A percentile compares a stretch with the other conserved stretches of the same genome.
Evolutionary conservation across 345 rosid genomes (phyloP).

Genomic region (Populus simonii): DNA sequence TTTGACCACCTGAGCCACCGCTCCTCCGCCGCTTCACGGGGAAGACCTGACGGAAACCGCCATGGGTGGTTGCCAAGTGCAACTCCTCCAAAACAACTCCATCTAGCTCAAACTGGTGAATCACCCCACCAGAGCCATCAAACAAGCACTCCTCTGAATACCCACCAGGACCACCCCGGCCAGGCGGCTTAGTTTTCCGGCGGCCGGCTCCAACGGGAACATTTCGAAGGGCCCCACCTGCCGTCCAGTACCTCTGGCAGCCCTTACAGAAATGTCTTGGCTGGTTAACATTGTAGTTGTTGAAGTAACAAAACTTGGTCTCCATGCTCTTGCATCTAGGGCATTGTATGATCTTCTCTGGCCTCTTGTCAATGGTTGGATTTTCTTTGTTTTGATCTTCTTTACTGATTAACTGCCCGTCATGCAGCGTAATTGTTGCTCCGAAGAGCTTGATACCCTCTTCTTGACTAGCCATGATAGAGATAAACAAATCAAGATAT

Average conservation of each 20-base stretch:
- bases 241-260: conserved; percentile 98
- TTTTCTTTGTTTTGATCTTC: conserved; percentile 33
- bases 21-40: conserved; percentile 63
- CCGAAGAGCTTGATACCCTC: conserved; percentile 90
- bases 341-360: conserved; percentile 85
- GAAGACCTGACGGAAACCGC: conserved; percentile 53
- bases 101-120: conserved; percentile 50
- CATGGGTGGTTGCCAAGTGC: conserved; percentile 41
- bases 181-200: conserved; percentile 71
- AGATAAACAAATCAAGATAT: background rate
- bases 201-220: conserved; percentile 97
- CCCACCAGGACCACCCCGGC: conserved; percentile 32
- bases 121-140: conserved; percentile 39
- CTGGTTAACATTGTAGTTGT: conserved; percentile 95
- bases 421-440: conserved; percentile 59
- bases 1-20: conserved; percentile 45
- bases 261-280: conserved; percentile 97
- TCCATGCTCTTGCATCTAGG: conserved; percentile 97
- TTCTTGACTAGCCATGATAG: conserved; percentile 48
- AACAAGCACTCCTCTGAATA: conserved; percentile 35
- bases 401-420: conserved; percentile 26
- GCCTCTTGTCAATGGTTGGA: conserved; percentile 53
- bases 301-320: conserved; percentile 95
- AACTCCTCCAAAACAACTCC: conserved; percentile 56
- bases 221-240: conserved; percentile 91